Evolutionary conservation across 306 rosid genomes (phyloP).

Genomic region (Mucuna pruriens): DNA sequence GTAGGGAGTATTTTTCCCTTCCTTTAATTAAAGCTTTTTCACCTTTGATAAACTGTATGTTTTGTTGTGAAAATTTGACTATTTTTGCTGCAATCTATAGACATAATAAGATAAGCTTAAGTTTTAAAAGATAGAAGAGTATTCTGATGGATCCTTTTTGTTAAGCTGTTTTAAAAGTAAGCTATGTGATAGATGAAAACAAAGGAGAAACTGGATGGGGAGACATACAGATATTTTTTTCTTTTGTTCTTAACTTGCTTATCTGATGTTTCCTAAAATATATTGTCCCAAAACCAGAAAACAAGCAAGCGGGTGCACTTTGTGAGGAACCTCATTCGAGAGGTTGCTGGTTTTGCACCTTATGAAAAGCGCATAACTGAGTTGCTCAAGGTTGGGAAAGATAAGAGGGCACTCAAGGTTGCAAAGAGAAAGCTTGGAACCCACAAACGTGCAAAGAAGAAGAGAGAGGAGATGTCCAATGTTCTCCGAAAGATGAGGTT

Average conservation of each 20-base stretch:
- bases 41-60: not conserved
- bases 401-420: slow-evolving; percentile 82
- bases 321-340: slow-evolving; percentile 77
- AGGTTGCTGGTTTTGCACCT: slow-evolving; percentile 92
- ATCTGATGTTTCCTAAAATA: not conserved
- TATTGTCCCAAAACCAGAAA: slow-evolving; percentile 55
- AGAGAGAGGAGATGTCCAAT: slow-evolving; percentile 94
- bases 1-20: not conserved
- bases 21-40: too few species aligned
- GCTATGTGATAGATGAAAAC: not conserved
- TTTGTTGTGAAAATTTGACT: not conserved
- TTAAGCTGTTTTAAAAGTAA: not conserved
- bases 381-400: slow-evolving; percentile 97
- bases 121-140: not conserved
- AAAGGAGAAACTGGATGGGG: not conserved
- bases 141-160: not conserved
- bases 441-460: slow-evolving; percentile 91
- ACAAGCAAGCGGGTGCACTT: slow-evolving; percentile 82
- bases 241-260: not conserved
- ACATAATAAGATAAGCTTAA: not conserved
- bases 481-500: slow-evolving; percentile 92
- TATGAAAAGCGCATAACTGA: slow-evolving; percentile 94
- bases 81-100: not conserved
- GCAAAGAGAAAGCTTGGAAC: slow-evolving; percentile 89
- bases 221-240: too few species aligned